Evolutionary conservation across 106 monocot genomes (phyloP).

Genomic region (Chionographis japonica): DNA sequence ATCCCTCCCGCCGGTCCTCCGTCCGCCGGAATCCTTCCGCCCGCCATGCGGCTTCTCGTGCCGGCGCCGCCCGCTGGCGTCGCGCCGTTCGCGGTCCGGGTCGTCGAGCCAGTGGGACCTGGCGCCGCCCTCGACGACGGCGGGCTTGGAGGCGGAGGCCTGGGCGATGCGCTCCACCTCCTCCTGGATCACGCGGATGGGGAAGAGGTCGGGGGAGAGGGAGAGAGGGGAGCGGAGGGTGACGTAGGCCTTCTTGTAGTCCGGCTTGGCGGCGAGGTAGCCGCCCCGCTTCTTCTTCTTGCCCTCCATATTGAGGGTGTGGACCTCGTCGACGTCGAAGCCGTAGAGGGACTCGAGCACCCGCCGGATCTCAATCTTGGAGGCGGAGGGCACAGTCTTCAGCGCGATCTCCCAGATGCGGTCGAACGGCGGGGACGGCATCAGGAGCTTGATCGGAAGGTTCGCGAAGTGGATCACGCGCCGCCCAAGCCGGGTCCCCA

Average conservation of each 20-base stretch:
- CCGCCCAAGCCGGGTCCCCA: slow-evolving; percentile 87
- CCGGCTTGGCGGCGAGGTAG: slow-evolving; percentile 76
- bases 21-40: not conserved
- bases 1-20: slow-evolving; percentile 5
- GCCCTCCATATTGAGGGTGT: slow-evolving; percentile 96
- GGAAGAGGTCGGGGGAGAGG: slow-evolving; percentile 60
- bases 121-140: slow-evolving; percentile 32
- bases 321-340: slow-evolving; percentile 89
- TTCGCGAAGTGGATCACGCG: slow-evolving; percentile 95
- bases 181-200: slow-evolving; percentile 47
- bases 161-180: slow-evolving; percentile 35
- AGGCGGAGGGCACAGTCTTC: slow-evolving; percentile 91
- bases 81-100: slow-evolving; percentile 3
- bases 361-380: slow-evolving; percentile 96
- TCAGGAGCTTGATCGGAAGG: slow-evolving; percentile 85
- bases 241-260: slow-evolving; percentile 99
- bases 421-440: slow-evolving; percentile 60
- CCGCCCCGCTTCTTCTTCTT: slow-evolving; percentile 86
- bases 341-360: slow-evolving; percentile 96
- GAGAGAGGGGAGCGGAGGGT: slow-evolving; percentile 80
- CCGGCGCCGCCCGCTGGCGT: not conserved
- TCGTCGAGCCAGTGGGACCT: slow-evolving; percentile 43
- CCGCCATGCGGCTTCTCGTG: no score
- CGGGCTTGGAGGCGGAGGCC: slow-evolving; percentile 16
- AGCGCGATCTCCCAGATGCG: slow-evolving; percentile 87